phyloP scores from a whole-genome alignment of 768 basidiomycete genomes.

The Tricholoma terreum region DNA sequence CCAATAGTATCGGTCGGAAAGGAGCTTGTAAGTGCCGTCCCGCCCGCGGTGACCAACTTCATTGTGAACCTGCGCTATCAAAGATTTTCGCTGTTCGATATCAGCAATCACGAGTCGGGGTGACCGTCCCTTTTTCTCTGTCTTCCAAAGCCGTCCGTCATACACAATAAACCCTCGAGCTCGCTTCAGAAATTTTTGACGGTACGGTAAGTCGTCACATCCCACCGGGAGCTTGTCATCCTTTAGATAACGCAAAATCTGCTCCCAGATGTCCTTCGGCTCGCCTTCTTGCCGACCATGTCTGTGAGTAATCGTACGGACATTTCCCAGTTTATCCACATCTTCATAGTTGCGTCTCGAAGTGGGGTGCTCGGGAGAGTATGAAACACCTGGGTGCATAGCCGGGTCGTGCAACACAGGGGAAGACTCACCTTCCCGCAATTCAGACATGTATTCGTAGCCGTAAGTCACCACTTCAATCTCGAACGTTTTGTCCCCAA shows the following conservation, averaged over 20 bases:
- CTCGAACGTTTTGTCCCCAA: slow-evolving; percentile 22
- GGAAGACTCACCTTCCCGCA: slow-evolving; percentile 4
- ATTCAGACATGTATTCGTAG: slow-evolving; percentile 14
- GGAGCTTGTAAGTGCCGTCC: too few species aligned
- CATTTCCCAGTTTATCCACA: neutral
- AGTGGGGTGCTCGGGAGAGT: too few species aligned
- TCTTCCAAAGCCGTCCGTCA: slow-evolving; percentile 21
- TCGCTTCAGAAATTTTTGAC: neutral
- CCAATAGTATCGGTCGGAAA: too few species aligned
- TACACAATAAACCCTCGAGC: slow-evolving; percentile 16
- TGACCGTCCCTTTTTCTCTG: too few species aligned
- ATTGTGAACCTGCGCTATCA: too few species aligned
- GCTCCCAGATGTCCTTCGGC: slow-evolving; percentile 12
- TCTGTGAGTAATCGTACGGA: neutral
- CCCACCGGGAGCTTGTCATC: neutral
- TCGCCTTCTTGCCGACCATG: slow-evolving; percentile 6
- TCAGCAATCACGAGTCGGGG: too few species aligned
- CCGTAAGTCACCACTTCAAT: slow-evolving; percentile 15
- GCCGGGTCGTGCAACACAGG: too few species aligned
- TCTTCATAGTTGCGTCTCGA: neutral
- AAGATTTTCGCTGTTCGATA: too few species aligned
- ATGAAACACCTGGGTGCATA: too few species aligned
- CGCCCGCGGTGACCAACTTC: too few species aligned
- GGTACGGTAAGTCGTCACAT: neutral
- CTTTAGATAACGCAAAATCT: slow-evolving; percentile 8